Base-by-base conservation (phyloP, 2,329 filamentous ascomycete genomes). In the Cercospora berteroae region DNA sequence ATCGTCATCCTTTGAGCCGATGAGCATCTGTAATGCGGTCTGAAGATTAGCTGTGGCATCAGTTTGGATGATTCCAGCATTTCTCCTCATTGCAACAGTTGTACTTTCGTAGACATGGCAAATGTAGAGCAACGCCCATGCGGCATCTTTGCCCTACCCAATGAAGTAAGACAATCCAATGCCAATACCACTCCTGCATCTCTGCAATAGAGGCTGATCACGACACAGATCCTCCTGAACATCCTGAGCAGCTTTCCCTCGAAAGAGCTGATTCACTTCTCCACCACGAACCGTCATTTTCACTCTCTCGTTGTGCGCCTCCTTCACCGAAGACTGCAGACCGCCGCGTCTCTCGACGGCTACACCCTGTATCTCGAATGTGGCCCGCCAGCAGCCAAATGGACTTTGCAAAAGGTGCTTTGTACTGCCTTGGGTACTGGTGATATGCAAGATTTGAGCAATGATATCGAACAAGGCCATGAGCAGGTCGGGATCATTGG, bases 331-430 rank as follows among this genome's bases (percentile, higher is more conserved):
- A 88, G 90, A 36, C 82, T 93, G 1, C 79, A 89, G 57, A 77
- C 84, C 20, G 86, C 87, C 4, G 65, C 87, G 4, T 80, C 85
- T 3, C 79, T 90, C 7, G 80, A 84, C 42, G 85, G 87, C 42
- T 87, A 92, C 74, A 86, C 88, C 63, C 80, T 95, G 44, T 87
- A 94, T 42, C 86, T 96, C 50, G 91, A 94, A 80, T 92, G 90
- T 77, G 94, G 90, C 75, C 91, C 90, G 70, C 92, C 91, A 0
- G 87, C 84, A 69, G 88, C 85, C 25, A 89, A 89, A 77, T 82
- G 90, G 60, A 88, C 85, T 5, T 89, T 90, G 20, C 89, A 91
- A 0, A 88, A 88, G 64, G 83, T 93, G 12, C 85, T 86, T 75
- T 94, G 91, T 78, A 83, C 87, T 55, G 90, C 90, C 69, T 81